Percentiles rank a stretch among this genome's conserved stretches.
Conservation (phyloP, 2,329 filamentous ascomycete genomes). For the Sporothrix dimorphospora region DNA sequence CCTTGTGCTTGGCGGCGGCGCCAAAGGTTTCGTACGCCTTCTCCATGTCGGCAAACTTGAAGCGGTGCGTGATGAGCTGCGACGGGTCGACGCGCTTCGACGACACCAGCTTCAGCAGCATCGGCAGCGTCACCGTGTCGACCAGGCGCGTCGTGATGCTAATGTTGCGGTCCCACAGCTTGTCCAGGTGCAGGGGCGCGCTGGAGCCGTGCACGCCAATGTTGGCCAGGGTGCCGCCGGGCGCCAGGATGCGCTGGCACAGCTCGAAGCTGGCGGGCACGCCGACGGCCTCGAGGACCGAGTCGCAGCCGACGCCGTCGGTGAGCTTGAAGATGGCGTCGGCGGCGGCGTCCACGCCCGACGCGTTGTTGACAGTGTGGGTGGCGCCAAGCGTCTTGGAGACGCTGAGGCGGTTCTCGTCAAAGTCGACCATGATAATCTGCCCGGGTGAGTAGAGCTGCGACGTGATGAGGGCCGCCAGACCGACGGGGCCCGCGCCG, state of each 20-base stretch:
- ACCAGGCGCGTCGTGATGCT: constrained; percentile 54
- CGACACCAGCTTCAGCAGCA: constrained; percentile 51
- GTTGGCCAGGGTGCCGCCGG: constrained; percentile 59
- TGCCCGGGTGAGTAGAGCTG: constrained; percentile 57
- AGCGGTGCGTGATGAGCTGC: constrained; percentile 52
- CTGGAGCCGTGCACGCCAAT: constrained; percentile 61
- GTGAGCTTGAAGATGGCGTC: constrained; percentile 49
- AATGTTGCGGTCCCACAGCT: constrained; percentile 59
- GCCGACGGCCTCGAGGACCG: constrained; percentile 62
- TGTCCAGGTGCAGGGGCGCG: constrained; percentile 56
- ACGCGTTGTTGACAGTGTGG: constrained; percentile 47
- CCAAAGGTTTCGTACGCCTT: constrained; percentile 50
- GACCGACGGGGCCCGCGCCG: constrained; percentile 59
- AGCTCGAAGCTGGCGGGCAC: constrained; percentile 56
- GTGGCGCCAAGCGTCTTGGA: constrained; percentile 55
- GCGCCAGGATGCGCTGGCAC: constrained; percentile 56
- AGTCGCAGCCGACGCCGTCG: constrained; percentile 57
- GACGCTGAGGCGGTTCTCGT: constrained; percentile 50
- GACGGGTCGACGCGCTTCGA: constrained; percentile 48
- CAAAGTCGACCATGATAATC: constrained; percentile 57
- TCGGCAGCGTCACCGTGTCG: constrained; percentile 52
- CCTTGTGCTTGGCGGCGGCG: constrained; percentile 46
- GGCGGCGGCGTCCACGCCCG: constrained; percentile 35
- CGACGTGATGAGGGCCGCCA: constrained; percentile 58
- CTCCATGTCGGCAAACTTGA: constrained; percentile 48